phyloP scores from a whole-genome alignment of 2,329 filamentous ascomycete species.

The Emergomyces orientalis region DNA sequence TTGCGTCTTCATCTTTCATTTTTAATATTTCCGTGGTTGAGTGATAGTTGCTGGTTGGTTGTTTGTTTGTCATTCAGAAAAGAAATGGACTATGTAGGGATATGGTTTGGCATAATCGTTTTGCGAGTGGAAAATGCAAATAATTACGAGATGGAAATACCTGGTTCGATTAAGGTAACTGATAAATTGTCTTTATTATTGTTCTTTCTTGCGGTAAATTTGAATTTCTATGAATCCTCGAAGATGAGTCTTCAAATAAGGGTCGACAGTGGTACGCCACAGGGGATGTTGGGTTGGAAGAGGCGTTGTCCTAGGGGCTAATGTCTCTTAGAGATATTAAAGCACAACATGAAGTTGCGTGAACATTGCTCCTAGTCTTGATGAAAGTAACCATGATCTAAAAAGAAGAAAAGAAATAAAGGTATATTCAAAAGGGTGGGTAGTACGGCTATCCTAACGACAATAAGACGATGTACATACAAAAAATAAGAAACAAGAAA shows the following conservation, averaged over 20 bases:
- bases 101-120: not conserved
- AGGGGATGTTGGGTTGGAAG: too few relatives aligned
- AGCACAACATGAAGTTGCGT: too few relatives aligned
- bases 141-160: not conserved
- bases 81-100: not conserved
- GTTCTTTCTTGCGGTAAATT: not conserved
- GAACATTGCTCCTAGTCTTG: too few relatives aligned
- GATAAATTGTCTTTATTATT: not conserved
- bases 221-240: too few relatives aligned
- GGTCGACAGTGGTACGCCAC: too few relatives aligned
- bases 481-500: not conserved
- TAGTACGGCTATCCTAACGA: too few relatives aligned
- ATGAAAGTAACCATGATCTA: too few relatives aligned
- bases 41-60: not conserved
- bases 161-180: not conserved
- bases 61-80: not conserved
- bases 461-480: not conserved
- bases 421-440: too few relatives aligned
- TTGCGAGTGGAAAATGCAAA: not conserved
- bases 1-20: not conserved
- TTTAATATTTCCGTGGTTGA: not conserved
- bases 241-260: not conserved
- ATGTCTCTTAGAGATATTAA: too few relatives aligned
- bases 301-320: not conserved
- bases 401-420: not conserved